A percentile compares a stretch with the other conserved stretches of the same genome.
Evolutionary conservation across 2,329 filamentous ascomycete species (phyloP).

Genomic region (Corinectria fuckeliana): DNA sequence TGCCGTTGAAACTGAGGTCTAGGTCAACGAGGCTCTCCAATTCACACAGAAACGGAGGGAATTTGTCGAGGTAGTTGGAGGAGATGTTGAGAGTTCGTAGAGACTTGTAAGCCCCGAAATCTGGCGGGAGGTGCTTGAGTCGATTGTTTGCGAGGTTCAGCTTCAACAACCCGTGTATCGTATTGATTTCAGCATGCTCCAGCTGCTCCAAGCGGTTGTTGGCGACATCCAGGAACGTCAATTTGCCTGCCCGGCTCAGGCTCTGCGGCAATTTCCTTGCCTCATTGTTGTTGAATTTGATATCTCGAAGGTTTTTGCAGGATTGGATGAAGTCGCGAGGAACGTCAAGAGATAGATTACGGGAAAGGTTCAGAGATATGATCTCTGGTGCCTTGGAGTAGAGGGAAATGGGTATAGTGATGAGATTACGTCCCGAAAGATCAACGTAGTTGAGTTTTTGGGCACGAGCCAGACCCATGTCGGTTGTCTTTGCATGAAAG

Average conservation of each 20-base stretch:
- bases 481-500: slow-evolving; percentile 71
- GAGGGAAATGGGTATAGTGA: slow-evolving; percentile 92
- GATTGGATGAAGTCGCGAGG: slow-evolving; percentile 96
- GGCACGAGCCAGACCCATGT: slow-evolving; percentile 80
- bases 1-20: slow-evolving; percentile 96
- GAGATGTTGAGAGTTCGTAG: slow-evolving; percentile 89
- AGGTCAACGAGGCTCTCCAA: slow-evolving; percentile 86
- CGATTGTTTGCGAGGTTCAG: slow-evolving; percentile 95
- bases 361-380: slow-evolving; percentile 90
- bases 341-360: slow-evolving; percentile 89
- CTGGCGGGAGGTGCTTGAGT: slow-evolving; percentile 76
- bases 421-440: slow-evolving; percentile 84
- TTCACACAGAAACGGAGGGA: slow-evolving; percentile 85
- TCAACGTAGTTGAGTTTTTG: slow-evolving; percentile 96
- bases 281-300: slow-evolving; percentile 96
- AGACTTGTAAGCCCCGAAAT: slow-evolving; percentile 81
- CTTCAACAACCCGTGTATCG: slow-evolving; percentile 78
- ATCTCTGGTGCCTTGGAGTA: slow-evolving; percentile 94
- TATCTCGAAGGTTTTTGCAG: slow-evolving; percentile 88
- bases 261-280: slow-evolving; percentile 85
- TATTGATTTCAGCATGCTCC: slow-evolving; percentile 81
- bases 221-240: slow-evolving; percentile 92
- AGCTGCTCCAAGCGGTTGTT: slow-evolving; percentile 92
- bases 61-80: slow-evolving; percentile 87
- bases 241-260: slow-evolving; percentile 76